phyloP scores from a whole-genome alignment of 495 filamentous ascomycete species.

The Filosporella fistucella region DNA sequence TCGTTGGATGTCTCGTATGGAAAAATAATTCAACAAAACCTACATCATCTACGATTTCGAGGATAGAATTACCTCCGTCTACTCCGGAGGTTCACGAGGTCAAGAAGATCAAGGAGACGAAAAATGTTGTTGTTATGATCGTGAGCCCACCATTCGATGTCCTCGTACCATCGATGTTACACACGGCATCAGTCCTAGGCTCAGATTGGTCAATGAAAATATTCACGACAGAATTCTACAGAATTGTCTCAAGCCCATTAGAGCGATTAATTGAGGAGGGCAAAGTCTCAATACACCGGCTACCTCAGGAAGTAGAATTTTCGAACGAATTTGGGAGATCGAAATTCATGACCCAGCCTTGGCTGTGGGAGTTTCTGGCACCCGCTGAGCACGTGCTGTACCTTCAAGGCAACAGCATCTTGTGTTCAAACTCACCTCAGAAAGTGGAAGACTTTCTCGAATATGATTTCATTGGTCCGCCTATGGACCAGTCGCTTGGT shows the following conservation, averaged over 20 bases:
- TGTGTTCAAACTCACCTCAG: conserved; percentile 6
- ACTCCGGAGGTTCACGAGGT: too few relatives aligned
- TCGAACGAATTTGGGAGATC: neutral
- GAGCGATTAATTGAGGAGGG: conserved; percentile 4
- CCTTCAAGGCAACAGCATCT: conserved; percentile 15
- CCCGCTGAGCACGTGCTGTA: conserved; percentile 11
- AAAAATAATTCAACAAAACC: too few relatives aligned
- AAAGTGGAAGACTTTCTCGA: conserved; percentile 13
- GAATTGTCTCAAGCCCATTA: neutral
- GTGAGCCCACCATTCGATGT: conserved; percentile 13
- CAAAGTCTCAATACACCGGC: neutral
- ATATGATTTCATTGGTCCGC: conserved; percentile 18
- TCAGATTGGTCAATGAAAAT: conserved; percentile 23
- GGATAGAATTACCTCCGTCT: too few relatives aligned
- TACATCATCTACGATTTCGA: too few relatives aligned
- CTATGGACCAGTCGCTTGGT: neutral
- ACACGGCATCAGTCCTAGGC: conserved; percentile 26
- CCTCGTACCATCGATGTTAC: conserved; percentile 22
- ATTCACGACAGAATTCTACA: conserved; percentile 8
- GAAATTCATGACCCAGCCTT: conserved; percentile 3
- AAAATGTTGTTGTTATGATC: conserved; percentile 22
- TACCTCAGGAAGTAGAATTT: conserved; percentile 3
- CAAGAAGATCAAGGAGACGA: too few relatives aligned
- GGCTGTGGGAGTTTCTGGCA: conserved; percentile 16
- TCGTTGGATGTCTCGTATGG: too few relatives aligned